Evolutionary conservation across 371 early-diverging fungal species (phyloP), one percentile per base, ranked within the genome.

Genomic region (Parasitella parasitica): DNA sequence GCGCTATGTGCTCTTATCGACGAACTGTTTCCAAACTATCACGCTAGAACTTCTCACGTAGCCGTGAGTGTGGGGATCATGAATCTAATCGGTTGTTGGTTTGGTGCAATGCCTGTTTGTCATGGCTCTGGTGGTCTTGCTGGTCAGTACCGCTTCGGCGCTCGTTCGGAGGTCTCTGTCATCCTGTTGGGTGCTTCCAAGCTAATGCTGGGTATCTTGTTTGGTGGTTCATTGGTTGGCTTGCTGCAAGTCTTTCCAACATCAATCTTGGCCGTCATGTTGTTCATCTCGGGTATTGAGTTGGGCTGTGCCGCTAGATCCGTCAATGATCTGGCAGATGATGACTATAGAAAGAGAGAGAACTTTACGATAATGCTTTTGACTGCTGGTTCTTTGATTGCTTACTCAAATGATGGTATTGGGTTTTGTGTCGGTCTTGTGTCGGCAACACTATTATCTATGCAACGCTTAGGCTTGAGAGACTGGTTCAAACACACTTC

Each of bases 131-230:
- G 96, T 20, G 96, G 96, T 9, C 75, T 96, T 32, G 95, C 94
- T 13, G 96, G 91, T 9, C 96, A 96, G 72, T 94, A 94, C 71
- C 91, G 93, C 2, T 96, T 94, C 69, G 96, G 96, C 32, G 95
- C 96, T 20, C 87, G 96, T 39, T 82, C 93, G 0, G 94, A 89
- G 56, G 85, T 90, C 13, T 90, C 91, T 39, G 81, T 94, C 48
- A 79, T 91, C 24, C 34, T 93, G 43, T 79, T 96, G 9, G 96
- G 96, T 11, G 13, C 78, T 4, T 58, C 82, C 75, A 96, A 96
- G 64, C 71, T 94, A 13, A 27, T 90, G 1, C 46, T 91, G 9
- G 96, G 94, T 27, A 78, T 93, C 26, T 59, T 94, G 24, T 91
- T 94, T 77, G 94, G 95, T 49, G 79, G 79, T 54, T 89, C 93